These are phyloP conservation scores for Pyrrhoderma lamaoense DNA, from an alignment of 1,284 basidiomycete species.

Conservation along the genomic window DNA sequence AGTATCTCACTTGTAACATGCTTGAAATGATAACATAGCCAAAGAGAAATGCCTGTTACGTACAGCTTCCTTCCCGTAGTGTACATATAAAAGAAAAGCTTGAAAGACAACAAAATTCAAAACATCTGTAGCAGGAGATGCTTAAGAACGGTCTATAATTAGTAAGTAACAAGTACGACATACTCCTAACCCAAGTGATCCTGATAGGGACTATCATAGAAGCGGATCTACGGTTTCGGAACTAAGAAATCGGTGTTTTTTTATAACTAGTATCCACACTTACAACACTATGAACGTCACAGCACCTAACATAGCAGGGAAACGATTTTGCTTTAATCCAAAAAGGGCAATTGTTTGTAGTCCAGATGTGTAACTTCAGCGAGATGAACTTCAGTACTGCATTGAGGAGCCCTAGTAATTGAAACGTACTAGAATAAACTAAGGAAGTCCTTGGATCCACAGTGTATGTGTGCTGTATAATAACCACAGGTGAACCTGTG, in stretches of 20 bases:
- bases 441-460: constrained; percentile 50
- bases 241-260: background rate
- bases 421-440: constrained; percentile 58
- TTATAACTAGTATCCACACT: constrained; percentile 22
- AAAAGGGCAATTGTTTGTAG: constrained; percentile 74
- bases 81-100: constrained; percentile 47
- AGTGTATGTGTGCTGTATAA: constrained; percentile 28
- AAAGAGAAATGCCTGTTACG: constrained; percentile 15
- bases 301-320: constrained; percentile 57
- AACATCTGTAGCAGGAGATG: constrained; percentile 35
- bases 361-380: constrained; percentile 42
- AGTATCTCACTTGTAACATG: background rate
- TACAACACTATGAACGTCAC: constrained; percentile 53
- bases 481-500: constrained; percentile 53
- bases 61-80: constrained; percentile 46
- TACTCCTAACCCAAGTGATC: constrained; percentile 48
- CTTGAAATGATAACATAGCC: constrained; percentile 1
- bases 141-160: background rate
- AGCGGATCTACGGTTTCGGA: constrained; percentile 34
- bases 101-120: constrained; percentile 65
- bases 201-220: constrained; percentile 48
- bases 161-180: constrained; percentile 21
- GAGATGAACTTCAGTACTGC: background rate
- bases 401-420: constrained; percentile 18
- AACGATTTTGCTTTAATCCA: constrained; percentile 62